Evolutionary conservation across 345 rosid genomes (phyloP).

Genomic region (Eucalyptus brandiana): DNA sequence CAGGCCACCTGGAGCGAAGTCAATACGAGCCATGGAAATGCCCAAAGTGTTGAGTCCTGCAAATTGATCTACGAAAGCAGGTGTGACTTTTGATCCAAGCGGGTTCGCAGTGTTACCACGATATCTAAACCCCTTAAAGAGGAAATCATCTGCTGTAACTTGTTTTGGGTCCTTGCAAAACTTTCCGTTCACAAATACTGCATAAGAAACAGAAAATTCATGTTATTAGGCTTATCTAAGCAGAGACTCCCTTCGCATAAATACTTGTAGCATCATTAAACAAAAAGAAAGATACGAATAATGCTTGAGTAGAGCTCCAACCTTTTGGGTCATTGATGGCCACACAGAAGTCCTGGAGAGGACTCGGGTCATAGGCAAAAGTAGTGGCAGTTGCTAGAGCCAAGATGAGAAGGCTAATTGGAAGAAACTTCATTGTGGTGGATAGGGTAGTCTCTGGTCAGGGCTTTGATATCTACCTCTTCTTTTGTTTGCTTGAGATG

Average conservation of each 20-base stretch:
- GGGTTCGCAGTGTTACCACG: not conserved
- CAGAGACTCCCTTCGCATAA: not conserved
- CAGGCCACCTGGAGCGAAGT: not conserved
- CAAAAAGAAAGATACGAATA: not conserved
- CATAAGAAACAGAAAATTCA: not conserved
- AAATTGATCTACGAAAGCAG: not conserved
- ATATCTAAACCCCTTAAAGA: not conserved
- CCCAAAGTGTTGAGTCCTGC: constrained; percentile 5
- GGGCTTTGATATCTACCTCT: not conserved
- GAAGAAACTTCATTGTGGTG: not conserved
- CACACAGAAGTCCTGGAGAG: not conserved
- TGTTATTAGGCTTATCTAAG: not conserved
- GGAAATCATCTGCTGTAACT: not conserved
- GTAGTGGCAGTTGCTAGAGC: not conserved
- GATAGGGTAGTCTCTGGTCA: not conserved
- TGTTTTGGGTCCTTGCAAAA: constrained; percentile 3
- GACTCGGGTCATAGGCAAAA: not conserved
- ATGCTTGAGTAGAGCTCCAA: not conserved
- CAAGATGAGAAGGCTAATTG: not conserved
- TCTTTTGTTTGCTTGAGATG: not conserved
- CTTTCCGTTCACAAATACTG: not conserved
- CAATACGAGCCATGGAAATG: not conserved
- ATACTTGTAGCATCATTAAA: not conserved
- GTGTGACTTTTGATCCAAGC: not conserved
- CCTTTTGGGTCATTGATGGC: not conserved